These are phyloP conservation scores for Termitomyces sp. DNA, from an alignment of 768 basidiomycete genomes.

Conservation along the genomic window DNA sequence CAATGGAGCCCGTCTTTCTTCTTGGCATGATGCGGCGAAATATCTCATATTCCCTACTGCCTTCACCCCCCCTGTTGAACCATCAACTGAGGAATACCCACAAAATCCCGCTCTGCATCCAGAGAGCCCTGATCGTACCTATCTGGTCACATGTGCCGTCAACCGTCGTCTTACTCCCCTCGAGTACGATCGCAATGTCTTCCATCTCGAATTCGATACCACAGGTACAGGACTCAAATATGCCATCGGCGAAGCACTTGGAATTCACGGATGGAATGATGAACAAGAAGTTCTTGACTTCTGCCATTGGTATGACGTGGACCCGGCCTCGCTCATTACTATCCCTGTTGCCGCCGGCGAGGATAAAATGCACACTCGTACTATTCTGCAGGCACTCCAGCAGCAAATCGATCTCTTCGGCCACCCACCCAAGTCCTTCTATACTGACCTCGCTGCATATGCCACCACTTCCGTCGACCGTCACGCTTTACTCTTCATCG, in stretches of 20 bases:
- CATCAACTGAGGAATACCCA: constrained; percentile 38
- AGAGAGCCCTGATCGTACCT: constrained; percentile 85
- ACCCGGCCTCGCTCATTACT: constrained; percentile 75
- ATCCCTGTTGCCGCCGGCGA: constrained; percentile 70
- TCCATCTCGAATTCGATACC: constrained; percentile 96
- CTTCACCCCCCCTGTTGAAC: constrained; percentile 52
- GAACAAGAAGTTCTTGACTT: constrained; percentile 83
- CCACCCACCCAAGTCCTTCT: constrained; percentile 94
- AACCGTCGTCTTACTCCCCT: constrained; percentile 92
- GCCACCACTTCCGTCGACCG: constrained; percentile 70
- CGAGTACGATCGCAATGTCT: constrained; percentile 98
- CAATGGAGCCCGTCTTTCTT: constrained; percentile 57
- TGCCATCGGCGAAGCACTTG: constrained; percentile 94
- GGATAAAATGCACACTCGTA: constrained; percentile 80
- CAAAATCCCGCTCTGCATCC: constrained; percentile 78
- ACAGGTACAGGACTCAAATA: constrained; percentile 92
- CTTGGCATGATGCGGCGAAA: constrained; percentile 86
- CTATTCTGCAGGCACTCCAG: constrained; percentile 92
- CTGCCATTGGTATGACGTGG: constrained; percentile 88
- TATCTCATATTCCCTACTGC: constrained; percentile 86
- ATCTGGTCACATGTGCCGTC: constrained; percentile 89
- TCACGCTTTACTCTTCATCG: constrained; percentile 86
- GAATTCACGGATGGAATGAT: constrained; percentile 98
- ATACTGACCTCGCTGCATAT: constrained; percentile 77
- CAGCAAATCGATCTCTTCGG: constrained; percentile 98